Evolutionary conservation across 306 rosid species (phyloP), one percentile per base, ranked within the genome.

Genomic region (Medicago ruthenica): DNA sequence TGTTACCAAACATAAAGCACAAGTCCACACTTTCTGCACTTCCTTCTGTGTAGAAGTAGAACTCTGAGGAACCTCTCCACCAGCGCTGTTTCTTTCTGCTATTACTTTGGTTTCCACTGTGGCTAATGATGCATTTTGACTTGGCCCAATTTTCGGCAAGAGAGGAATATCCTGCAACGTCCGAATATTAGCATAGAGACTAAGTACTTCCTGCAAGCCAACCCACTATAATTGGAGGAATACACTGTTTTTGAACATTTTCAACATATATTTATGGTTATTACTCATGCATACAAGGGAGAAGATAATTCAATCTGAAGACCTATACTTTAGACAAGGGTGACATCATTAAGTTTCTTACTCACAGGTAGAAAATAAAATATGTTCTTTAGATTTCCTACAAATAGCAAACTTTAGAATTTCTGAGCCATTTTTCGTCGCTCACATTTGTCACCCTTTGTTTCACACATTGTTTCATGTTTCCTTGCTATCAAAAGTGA

Each of bases 11-110:
- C 88, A 87, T 20, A 87, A 60, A 39, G 83, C 82, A 47, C n/a
- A n/a, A n/a, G n/a, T n/a, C 91, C 91, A 87, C 76, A 75, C 85
- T 78, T 82, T 89, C 70, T 73, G 88, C 31, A 85, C 75, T 17
- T 75, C 61, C 71, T 61, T 55, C 12, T 82, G 67, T 13, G 63
- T 47, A 39, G 72, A 41, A 50, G 67, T 45, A 59, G 55, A 41
- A 70, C 40, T 69, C 67, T 58, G 40, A n/a, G 76, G 69, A 80
- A 73, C 7, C 74, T 80, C 87, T 45, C 31, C 70, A 24, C 18
- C 39, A 58, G 65, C 44, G 20, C 8, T 57, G 24, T 55, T 81
- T 34, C 67, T 68, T 50, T n/a, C 67, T 0, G 3, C 45, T 8
- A 18, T 42, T 76, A 13, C 69, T 5, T 60, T 42, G 3, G 18